A percentile compares a stretch with the other conserved stretches of the same genome.
Evolutionary conservation across 1,284 basidiomycete species (phyloP).

Genomic region (Puccinia hordei): DNA sequence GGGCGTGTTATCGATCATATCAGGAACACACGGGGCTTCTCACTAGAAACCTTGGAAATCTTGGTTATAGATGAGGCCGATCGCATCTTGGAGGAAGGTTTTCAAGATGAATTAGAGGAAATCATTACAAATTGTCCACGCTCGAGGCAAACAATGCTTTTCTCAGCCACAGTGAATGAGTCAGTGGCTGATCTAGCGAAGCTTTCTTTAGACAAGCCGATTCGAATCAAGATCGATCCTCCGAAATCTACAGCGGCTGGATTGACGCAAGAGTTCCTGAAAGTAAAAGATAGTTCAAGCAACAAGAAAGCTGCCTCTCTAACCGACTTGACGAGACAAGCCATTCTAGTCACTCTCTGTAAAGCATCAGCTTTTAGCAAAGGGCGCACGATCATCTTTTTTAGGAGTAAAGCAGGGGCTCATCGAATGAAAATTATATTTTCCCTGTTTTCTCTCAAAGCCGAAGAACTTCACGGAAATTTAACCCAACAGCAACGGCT

Average conservation of each 20-base stretch:
- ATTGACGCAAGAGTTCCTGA: conserved; percentile 87
- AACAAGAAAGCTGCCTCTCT: conserved; percentile 68
- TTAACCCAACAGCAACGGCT: conserved; percentile 92
- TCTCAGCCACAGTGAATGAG: conserved; percentile 98
- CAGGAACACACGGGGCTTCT: conserved; percentile 90
- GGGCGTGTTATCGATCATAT: conserved; percentile 96
- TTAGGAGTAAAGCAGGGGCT: conserved; percentile 91
- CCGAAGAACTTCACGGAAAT: conserved; percentile 91
- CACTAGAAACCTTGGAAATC: conserved; percentile 87
- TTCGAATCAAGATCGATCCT: conserved; percentile 91
- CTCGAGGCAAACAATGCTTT: conserved; percentile 94
- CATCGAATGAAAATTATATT: conserved; percentile 96
- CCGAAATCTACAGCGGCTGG: conserved; percentile 83
- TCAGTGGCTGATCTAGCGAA: conserved; percentile 88
- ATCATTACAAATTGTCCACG: conserved; percentile 86
- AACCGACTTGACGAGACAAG: conserved; percentile 86
- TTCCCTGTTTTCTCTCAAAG: conserved; percentile 79
- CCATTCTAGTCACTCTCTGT: conserved; percentile 79
- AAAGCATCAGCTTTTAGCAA: conserved; percentile 74
- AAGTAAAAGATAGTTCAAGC: conserved; percentile 57
- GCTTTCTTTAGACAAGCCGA: conserved; percentile 86
- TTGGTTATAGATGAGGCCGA: conserved; percentile 96
- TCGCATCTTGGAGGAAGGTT: conserved; percentile 95
- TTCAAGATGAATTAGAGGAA: conserved; percentile 90
- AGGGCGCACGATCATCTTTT: conserved; percentile 83